Percentiles rank a stretch among this genome's conserved stretches.
Evolutionary conservation across 257 asterid species (phyloP).

Genomic region (Anisodus acutangulus): DNA sequence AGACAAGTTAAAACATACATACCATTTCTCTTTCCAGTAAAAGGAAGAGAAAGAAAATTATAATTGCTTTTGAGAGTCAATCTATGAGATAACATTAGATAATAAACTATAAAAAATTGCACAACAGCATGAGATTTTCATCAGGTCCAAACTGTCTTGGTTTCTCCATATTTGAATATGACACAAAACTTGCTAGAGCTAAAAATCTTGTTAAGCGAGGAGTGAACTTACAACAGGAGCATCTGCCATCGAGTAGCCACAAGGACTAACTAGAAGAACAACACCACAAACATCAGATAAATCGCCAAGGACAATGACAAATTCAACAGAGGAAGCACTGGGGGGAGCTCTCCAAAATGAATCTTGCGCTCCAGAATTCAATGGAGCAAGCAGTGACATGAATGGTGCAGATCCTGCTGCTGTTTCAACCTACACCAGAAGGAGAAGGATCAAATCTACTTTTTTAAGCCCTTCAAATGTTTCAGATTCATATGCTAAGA

Average conservation of each 20-base stretch:
- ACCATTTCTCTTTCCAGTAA: background rate
- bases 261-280: conserved; percentile 81
- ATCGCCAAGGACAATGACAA: conserved; percentile 76
- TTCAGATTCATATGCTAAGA: conserved; percentile 9
- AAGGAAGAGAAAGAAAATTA: background rate
- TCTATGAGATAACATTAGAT: background rate
- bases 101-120: background rate
- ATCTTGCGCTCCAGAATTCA: conserved; percentile 66
- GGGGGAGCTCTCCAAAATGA: conserved; percentile 94
- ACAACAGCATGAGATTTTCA: background rate
- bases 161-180: conserved; percentile 12
- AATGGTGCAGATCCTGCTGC: conserved; percentile 90
- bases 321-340: conserved; percentile 72
- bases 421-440: conserved; percentile 71
- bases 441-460: background rate
- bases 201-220: background rate
- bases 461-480: conserved; percentile 8
- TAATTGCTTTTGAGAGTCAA: conserved; percentile 21
- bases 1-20: background rate
- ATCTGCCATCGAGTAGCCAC: conserved; percentile 89
- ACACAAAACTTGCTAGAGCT: conserved; percentile 12
- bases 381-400: conserved; percentile 76
- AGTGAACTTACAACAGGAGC: conserved; percentile 84
- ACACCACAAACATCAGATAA: conserved; percentile 91
- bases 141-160: background rate